Evolutionary conservation across 306 rosid species (phyloP).

Genomic region (Vachellia collinsii): DNA sequence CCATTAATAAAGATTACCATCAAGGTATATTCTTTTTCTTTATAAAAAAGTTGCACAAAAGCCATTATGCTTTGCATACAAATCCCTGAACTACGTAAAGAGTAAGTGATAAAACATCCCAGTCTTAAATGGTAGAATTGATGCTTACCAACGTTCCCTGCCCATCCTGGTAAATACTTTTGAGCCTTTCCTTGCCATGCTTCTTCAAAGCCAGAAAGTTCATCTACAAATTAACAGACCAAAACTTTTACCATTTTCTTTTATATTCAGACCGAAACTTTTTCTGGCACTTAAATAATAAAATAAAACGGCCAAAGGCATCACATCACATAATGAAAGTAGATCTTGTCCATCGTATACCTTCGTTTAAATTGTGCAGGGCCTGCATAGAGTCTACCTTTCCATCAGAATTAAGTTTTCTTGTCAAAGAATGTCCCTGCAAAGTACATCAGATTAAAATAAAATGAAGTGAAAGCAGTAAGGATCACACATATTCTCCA

Average conservation of each 20-base stretch:
- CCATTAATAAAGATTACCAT: background rate
- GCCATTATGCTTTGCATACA: background rate
- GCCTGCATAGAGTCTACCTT: slow-evolving; percentile 79
- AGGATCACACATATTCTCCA: slow-evolving; percentile 1
- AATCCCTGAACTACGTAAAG: background rate
- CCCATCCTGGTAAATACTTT: slow-evolving; percentile 69
- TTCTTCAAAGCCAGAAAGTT: slow-evolving; percentile 69
- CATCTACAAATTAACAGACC: slow-evolving; percentile 53
- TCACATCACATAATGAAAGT: slow-evolving; percentile 18
- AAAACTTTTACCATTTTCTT: slow-evolving; percentile 22
- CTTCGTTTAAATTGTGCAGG: slow-evolving; percentile 83
- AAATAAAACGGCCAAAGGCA: slow-evolving; percentile 15
- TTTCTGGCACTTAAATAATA: slow-evolving; percentile 12
- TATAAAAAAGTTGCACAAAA: background rate
- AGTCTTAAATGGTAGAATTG: slow-evolving; percentile 15
- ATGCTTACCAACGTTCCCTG: slow-evolving; percentile 54
- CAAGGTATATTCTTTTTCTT: background rate
- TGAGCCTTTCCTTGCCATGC: slow-evolving; percentile 74
- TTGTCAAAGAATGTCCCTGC: slow-evolving; percentile 75
- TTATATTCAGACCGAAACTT: slow-evolving; percentile 20
- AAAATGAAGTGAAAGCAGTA: background rate
- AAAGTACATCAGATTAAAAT: slow-evolving; percentile 23
- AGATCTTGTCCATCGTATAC: slow-evolving; percentile 45
- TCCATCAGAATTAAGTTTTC: slow-evolving; percentile 86
- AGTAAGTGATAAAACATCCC: slow-evolving; percentile 5